These are phyloP conservation scores for Petunia hybrid DNA, from an alignment of 305 asterid species.

Conservation along the genomic window DNA sequence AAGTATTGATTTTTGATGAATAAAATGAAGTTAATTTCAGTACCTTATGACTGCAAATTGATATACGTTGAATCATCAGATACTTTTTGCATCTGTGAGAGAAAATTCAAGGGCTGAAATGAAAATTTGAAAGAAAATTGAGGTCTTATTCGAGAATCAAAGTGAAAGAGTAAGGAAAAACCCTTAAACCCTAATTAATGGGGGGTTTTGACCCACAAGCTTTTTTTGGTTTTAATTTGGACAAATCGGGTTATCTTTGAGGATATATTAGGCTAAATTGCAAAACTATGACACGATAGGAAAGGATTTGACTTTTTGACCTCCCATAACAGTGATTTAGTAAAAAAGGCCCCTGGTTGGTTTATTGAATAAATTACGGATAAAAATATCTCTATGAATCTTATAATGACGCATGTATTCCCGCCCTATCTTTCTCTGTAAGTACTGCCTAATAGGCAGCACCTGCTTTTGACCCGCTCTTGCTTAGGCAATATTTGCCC, in stretches of 20 bases:
- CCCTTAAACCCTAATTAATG: slow-evolving; percentile 32
- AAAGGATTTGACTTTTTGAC: no score
- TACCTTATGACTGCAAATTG: slow-evolving; percentile 51
- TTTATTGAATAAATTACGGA: no score
- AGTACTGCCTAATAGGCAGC: no score
- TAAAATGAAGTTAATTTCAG: slow-evolving; percentile 45
- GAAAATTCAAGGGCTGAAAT: background rate
- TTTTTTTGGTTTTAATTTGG: background rate
- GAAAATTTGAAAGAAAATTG: background rate
- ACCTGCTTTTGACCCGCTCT: no score
- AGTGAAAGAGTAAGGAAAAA: background rate
- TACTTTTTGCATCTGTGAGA: slow-evolving; percentile 7
- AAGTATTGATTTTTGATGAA: slow-evolving; percentile 34
- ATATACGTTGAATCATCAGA: slow-evolving; percentile 62
- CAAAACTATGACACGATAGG: no score
- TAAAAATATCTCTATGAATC: no score
- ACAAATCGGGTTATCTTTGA: background rate
- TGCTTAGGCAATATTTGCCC: no score
- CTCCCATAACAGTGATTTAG: background rate
- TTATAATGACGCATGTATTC: no score
- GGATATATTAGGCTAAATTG: background rate
- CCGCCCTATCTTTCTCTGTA: no score
- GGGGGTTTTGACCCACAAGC: background rate
- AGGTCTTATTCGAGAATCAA: background rate
- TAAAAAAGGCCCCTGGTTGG: no score